A percentile compares a stretch with the other conserved stretches of the same genome.
Conservation (phyloP, 2,329 filamentous ascomycete species). For the Trichoderma atrobrunneum region DNA sequence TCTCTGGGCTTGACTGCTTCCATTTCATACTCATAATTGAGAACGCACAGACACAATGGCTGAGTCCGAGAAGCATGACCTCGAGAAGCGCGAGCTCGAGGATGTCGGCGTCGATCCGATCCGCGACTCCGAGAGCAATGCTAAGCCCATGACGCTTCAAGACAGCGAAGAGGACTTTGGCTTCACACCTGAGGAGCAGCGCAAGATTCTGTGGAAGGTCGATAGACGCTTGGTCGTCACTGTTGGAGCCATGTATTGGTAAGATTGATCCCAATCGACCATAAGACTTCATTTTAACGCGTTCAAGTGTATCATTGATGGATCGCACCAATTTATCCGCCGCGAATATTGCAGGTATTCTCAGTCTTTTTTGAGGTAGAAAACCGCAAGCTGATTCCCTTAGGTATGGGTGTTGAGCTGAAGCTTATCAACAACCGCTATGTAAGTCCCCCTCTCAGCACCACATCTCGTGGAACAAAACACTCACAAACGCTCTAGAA, state of each 20-base stretch:
- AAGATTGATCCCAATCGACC: not conserved
- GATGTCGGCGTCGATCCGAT: slow-evolving; percentile 25
- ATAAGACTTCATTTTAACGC: not conserved
- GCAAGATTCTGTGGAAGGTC: slow-evolving; percentile 64
- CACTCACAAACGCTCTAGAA: slow-evolving; percentile 37
- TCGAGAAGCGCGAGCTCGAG: slow-evolving; percentile 25
- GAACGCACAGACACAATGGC: slow-evolving; percentile 25
- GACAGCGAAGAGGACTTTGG: slow-evolving; percentile 35
- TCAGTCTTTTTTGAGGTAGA: not conserved
- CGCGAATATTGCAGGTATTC: slow-evolving; percentile 68
- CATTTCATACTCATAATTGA: no score
- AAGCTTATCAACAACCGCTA: slow-evolving; percentile 46
- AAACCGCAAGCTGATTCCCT: not conserved
- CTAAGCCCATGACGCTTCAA: slow-evolving; percentile 47
- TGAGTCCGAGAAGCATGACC: slow-evolving; percentile 27
- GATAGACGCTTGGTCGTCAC: slow-evolving; percentile 64
- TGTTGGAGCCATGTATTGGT: slow-evolving; percentile 66
- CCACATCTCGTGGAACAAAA: not conserved
- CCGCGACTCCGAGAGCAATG: slow-evolving; percentile 28
- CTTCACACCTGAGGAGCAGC: slow-evolving; percentile 61
- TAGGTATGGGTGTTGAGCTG: not conserved
- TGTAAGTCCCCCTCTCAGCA: slow-evolving; percentile 30
- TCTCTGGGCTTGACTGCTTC: not conserved
- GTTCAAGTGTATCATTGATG: slow-evolving; percentile 62
- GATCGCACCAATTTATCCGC: slow-evolving; percentile 75